Evolutionary conservation across 257 asterid species (phyloP).

Genomic region (Verbena officinalis): DNA sequence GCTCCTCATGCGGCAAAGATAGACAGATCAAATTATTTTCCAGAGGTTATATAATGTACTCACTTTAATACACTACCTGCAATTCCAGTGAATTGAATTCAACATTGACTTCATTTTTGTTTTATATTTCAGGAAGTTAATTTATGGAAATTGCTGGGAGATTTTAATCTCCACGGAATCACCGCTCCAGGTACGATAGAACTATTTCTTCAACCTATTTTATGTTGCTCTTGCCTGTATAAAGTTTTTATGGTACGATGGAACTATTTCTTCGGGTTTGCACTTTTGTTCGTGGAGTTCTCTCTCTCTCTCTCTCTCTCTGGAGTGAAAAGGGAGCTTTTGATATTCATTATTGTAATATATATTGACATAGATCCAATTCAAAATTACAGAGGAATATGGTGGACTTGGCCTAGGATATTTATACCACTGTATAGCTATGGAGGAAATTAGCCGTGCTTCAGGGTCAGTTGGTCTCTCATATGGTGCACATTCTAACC

Average conservation of each 20-base stretch:
- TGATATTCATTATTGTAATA: constrained; percentile 13
- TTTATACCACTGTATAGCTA: constrained; percentile 94
- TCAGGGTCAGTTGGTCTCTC: constrained; percentile 99
- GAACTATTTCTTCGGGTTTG: not conserved
- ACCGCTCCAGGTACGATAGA: constrained; percentile 79
- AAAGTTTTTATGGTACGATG: constrained; percentile 8
- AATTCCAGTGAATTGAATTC: constrained; percentile 6
- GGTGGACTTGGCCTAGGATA: constrained; percentile 99
- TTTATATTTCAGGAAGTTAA: constrained; percentile 67
- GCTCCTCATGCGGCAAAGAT: constrained; percentile 91
- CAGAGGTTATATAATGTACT: constrained; percentile 51
- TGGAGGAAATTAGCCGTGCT: constrained; percentile 99
- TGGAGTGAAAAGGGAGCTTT: not conserved
- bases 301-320: not conserved
- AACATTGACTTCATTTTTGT: constrained; percentile 22
- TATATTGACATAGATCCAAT: constrained; percentile 25
- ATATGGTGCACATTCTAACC: constrained; percentile 96
- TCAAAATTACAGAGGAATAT: constrained; percentile 68
- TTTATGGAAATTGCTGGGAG: constrained; percentile 97
- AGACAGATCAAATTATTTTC: constrained; percentile 83
- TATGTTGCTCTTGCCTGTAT: constrained; percentile 4
- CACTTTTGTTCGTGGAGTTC: not conserved
- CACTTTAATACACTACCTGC: not conserved
- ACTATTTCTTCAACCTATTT: constrained; percentile 17
- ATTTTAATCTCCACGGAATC: constrained; percentile 92